Conservation (phyloP, 345 rosid genomes). For the Hevea brasiliensis region DNA sequence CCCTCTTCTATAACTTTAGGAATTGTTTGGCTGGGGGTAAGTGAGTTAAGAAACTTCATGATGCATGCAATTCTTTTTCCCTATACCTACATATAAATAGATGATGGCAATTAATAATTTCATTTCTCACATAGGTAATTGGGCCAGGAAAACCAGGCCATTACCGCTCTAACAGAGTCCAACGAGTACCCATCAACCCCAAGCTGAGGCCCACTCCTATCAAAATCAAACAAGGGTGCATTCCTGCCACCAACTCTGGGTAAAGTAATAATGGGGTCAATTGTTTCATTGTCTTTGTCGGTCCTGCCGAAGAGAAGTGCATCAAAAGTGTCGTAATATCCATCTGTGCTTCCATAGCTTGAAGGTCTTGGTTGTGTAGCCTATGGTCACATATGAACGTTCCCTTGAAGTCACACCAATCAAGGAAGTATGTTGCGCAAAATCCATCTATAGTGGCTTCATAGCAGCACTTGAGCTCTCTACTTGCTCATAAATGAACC, state of each 20-base stretch:
- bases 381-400: slow-evolving; percentile 83
- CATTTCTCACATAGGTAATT: no score
- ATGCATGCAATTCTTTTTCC: no score
- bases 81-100: no score
- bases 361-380: slow-evolving; percentile 61
- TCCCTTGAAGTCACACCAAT: slow-evolving; percentile 83
- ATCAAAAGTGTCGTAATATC: slow-evolving; percentile 75
- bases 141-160: slow-evolving; percentile 82
- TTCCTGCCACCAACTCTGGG: slow-evolving; percentile 85
- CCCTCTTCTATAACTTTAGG: background rate
- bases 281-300: slow-evolving; percentile 23
- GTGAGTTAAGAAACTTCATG: no score
- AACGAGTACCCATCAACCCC: slow-evolving; percentile 80
- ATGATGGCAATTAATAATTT: no score
- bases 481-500: slow-evolving; percentile 39
- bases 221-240: slow-evolving; percentile 82
- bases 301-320: slow-evolving; percentile 80
- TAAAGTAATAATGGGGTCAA: slow-evolving; percentile 46
- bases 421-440: slow-evolving; percentile 70
- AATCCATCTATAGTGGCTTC: slow-evolving; percentile 74
- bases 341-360: slow-evolving; percentile 87
- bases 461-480: slow-evolving; percentile 76
- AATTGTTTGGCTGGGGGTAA: no score
- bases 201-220: slow-evolving; percentile 65
- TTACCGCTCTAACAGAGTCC: slow-evolving; percentile 71